A percentile compares a stretch with the other conserved stretches of the same genome.
Conservation (phyloP, 441 rosid species). For the Geranium incanum region DNA sequence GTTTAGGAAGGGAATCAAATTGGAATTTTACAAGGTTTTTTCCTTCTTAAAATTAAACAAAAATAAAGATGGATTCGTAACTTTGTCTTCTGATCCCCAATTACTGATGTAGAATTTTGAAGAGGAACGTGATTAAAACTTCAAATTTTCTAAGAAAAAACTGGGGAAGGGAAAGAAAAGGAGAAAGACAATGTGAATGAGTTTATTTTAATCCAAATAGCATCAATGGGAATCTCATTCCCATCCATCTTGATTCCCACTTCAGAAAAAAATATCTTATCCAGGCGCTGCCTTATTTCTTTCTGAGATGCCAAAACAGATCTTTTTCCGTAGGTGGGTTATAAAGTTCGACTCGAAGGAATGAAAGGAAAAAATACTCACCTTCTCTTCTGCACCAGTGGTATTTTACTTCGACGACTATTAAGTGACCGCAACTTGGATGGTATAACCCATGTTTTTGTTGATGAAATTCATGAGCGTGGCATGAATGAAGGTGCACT, state of each 20-base stretch:
- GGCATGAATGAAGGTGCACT: slow-evolving; percentile 97
- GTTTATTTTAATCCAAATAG: not conserved
- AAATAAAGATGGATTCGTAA: not conserved
- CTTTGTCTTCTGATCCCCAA: not conserved
- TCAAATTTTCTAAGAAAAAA: not conserved
- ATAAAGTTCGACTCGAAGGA: slow-evolving; percentile 97
- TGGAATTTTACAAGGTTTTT: not conserved
- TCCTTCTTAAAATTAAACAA: not conserved
- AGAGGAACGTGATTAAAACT: not conserved
- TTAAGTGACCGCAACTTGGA: slow-evolving; percentile 79
- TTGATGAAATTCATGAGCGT: slow-evolving; percentile 97
- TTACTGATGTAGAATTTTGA: not conserved
- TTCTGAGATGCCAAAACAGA: slow-evolving; percentile 47
- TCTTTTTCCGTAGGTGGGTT: slow-evolving; percentile 82
- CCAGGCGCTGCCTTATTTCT: slow-evolving; percentile 21
- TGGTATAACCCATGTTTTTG: slow-evolving; percentile 95
- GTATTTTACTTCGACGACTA: slow-evolving; percentile 80
- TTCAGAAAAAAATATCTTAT: not conserved
- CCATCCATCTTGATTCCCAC: not conserved
- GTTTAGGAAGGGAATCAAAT: not conserved
- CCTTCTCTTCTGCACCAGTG: slow-evolving; percentile 96
- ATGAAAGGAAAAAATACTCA: slow-evolving; percentile 92
- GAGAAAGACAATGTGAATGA: not conserved
- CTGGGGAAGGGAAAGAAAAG: not conserved
- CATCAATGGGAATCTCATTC: not conserved